Evolutionary conservation across 129 eudicot genomes (phyloP), one percentile per base, ranked within the genome.

Genomic region (Artemisia argyi): DNA sequence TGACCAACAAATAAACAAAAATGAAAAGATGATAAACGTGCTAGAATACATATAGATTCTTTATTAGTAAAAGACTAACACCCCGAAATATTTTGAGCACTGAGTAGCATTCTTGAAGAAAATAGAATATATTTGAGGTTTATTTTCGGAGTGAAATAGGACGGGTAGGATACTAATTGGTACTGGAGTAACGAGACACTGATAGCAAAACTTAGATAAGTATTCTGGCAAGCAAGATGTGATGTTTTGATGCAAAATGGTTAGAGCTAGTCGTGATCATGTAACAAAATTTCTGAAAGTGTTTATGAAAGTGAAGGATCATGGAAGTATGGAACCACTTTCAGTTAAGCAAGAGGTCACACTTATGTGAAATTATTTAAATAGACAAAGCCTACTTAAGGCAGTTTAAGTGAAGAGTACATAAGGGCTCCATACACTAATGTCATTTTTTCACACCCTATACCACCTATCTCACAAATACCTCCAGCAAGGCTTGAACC

Each of bases 21-120:
- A 35, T 54, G 44, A 65, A 55, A 53, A 65, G 42, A 74, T 10
- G 13, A 65, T 65, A 14, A 22, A 8, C 65, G 19, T 73, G 44
- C 22, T 16, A 18, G 55, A 62, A 30, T 22, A 58, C n/a, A 52
- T 22, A 22, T 24, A 2, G 0, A 59, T 10, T 5, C 4, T 10
- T 10, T 4, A 59, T 24, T 10, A 57, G 26, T 52, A n/a, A 5
- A 35, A 35, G 7, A 35, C 42, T 35, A 5, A n/a, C 9, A 52
- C 20, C 58, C 7, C 58, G 20, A 52, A 16, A 11, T 55, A 55
- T 55, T 55, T 17, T 17, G 4, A 55, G 61, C 26, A 55, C 6
- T 17, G 61, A 18, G 55, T 58, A 8, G 47, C 24, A 72, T 59
- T 42, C 47, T 59, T 39, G 44, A 70, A 13, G 6, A 17, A 32